Conservation (phyloP, 768 basidiomycete species). For the Tulasnella sp. region DNA sequence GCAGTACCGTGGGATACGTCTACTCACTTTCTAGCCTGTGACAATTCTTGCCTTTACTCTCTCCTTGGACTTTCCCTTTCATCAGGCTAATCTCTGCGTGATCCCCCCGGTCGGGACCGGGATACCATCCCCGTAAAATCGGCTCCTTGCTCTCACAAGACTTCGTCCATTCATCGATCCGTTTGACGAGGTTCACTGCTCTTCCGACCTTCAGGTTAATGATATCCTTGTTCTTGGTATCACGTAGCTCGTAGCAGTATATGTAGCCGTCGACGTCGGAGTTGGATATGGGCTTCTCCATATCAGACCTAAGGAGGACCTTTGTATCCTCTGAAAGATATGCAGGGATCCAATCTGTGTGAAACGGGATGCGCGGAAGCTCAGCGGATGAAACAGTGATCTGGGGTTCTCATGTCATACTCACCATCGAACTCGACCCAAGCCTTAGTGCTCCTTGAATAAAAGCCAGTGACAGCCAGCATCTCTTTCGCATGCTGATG, state of each 20-base stretch:
- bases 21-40: constrained; percentile 49
- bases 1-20: background rate
- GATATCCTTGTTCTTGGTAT: constrained; percentile 28
- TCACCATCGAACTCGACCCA: constrained; percentile 51
- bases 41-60: constrained; percentile 50
- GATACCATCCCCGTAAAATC: constrained; percentile 64
- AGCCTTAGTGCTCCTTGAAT: constrained; percentile 35
- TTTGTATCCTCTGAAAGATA: constrained; percentile 55
- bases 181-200: constrained; percentile 56
- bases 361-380: background rate
- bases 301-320: constrained; percentile 41
- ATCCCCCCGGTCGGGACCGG: constrained; percentile 36
- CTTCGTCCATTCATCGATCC: constrained; percentile 70
- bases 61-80: constrained; percentile 53
- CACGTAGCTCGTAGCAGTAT: constrained; percentile 70
- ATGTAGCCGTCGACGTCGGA: constrained; percentile 66
- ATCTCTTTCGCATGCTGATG: constrained; percentile 49
- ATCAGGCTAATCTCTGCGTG: constrained; percentile 38
- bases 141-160: constrained; percentile 71
- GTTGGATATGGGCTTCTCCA: constrained; percentile 36
- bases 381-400: constrained; percentile 8
- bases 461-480: constrained; percentile 44
- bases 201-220: constrained; percentile 43
- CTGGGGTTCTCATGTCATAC: no score
- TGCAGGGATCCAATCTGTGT: constrained; percentile 58